Conservation (phyloP, 2,329 filamentous ascomycete species). For the Aspergillus sp. region DNA sequence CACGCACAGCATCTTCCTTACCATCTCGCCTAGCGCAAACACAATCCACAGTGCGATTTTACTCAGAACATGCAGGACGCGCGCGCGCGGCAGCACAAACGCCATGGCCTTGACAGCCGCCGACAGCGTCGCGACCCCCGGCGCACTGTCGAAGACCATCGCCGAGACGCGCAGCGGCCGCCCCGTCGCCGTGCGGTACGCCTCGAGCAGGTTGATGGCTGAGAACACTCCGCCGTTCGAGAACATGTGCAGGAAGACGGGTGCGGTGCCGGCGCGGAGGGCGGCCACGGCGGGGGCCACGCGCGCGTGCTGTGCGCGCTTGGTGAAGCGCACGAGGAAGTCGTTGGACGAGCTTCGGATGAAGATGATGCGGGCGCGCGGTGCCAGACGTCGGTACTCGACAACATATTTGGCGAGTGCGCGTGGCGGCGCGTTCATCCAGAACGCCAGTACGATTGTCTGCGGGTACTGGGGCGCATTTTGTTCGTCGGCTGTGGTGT, state of each 20-base stretch:
- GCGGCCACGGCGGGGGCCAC: slow-evolving; percentile 35
- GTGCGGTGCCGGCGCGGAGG: slow-evolving; percentile 23
- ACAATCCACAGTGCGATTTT: slow-evolving; percentile 3
- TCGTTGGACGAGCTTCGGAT: slow-evolving; percentile 36
- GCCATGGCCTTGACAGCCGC: slow-evolving; percentile 33
- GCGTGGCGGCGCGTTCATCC: slow-evolving; percentile 47
- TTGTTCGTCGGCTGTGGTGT: slow-evolving; percentile 6
- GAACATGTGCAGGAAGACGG: slow-evolving; percentile 47
- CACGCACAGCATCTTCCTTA: slow-evolving; percentile 15
- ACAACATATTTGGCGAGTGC: slow-evolving; percentile 49
- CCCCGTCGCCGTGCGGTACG: slow-evolving; percentile 35
- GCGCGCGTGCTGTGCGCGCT: slow-evolving; percentile 23
- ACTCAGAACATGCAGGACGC: slow-evolving; percentile 17
- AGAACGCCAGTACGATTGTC: slow-evolving; percentile 47
- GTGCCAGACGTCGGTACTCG: slow-evolving; percentile 43
- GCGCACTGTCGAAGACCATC: slow-evolving; percentile 47
- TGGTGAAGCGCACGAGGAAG: slow-evolving; percentile 27
- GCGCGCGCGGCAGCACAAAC: slow-evolving; percentile 31
- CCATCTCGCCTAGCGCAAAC: slow-evolving; percentile 19
- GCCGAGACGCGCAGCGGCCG: slow-evolving; percentile 37
- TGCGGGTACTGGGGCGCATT: slow-evolving; percentile 15
- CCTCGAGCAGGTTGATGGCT: slow-evolving; percentile 35
- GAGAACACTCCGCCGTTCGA: slow-evolving; percentile 50
- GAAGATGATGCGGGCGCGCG: slow-evolving; percentile 43
- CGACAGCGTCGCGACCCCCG: slow-evolving; percentile 34